Evolutionary conservation across 495 filamentous ascomycete species (phyloP).

Genomic region (Penicilliopsis zonata): DNA sequence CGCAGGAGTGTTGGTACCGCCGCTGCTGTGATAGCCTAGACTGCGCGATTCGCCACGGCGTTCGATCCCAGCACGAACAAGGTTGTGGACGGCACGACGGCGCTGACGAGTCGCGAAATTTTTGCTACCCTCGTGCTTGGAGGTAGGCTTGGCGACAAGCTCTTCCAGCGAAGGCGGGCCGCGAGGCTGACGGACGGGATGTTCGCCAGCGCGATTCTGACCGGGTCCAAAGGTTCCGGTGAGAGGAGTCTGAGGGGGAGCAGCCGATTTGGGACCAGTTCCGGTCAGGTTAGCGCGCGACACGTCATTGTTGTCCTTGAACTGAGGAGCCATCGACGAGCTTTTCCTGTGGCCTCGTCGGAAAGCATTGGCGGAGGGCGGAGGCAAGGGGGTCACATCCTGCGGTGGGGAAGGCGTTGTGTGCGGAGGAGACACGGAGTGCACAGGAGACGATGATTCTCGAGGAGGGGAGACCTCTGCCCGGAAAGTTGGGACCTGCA

Average conservation of each 20-base stretch:
- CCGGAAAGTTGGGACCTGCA: conserved; percentile 49
- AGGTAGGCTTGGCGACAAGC: conserved; percentile 77
- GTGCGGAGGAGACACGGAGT: conserved; percentile 52
- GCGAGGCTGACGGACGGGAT: conserved; percentile 86
- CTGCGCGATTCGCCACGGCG: conserved; percentile 58
- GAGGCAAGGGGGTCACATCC: conserved; percentile 61
- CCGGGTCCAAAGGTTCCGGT: conserved; percentile 89
- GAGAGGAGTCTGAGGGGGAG: conserved; percentile 68
- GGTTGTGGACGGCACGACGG: conserved; percentile 78
- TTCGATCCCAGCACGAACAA: conserved; percentile 82
- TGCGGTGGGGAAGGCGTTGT: conserved; percentile 46
- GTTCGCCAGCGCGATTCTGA: conserved; percentile 84
- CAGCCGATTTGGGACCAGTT: conserved; percentile 63
- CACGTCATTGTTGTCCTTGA: conserved; percentile 39
- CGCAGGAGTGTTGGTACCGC: conserved; percentile 76
- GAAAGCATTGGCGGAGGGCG: conserved; percentile 73
- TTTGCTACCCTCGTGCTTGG: conserved; percentile 93
- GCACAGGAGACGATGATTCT: conserved; percentile 38
- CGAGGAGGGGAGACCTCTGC: conserved; percentile 75
- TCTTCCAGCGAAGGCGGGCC: conserved; percentile 90
- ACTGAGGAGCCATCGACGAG: conserved; percentile 60
- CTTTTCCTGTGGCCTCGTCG: conserved; percentile 88
- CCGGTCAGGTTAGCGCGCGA: conserved; percentile 1
- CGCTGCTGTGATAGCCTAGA: conserved; percentile 43
- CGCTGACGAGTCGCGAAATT: conserved; percentile 94